These are phyloP conservation scores for Entomortierella lignicola DNA, from an alignment of 192 early-diverging fungal genomes.

Conservation along the genomic window DNA sequence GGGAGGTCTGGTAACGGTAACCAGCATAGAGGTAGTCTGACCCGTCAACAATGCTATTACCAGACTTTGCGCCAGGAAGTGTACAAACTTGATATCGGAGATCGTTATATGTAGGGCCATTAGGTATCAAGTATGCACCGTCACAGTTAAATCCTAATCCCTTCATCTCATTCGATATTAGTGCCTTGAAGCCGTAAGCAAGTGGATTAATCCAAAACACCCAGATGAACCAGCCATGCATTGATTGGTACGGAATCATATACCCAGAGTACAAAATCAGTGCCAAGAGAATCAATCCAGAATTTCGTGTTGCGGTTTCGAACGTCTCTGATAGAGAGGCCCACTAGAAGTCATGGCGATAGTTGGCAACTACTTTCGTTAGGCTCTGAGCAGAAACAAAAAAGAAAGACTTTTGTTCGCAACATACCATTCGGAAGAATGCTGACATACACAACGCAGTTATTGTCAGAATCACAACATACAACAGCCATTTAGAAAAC, in stretches of 20 bases:
- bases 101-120: constrained; percentile 51
- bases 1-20: constrained; percentile 65
- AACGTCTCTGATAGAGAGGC: constrained; percentile 62
- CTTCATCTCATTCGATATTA: constrained; percentile 71
- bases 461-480: constrained; percentile 64
- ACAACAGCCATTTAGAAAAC: constrained; percentile 68
- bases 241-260: constrained; percentile 66
- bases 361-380: neutral
- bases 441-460: constrained; percentile 66
- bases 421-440: constrained; percentile 65
- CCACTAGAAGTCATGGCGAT: constrained; percentile 21
- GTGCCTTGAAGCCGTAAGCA: constrained; percentile 66
- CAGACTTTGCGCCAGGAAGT: constrained; percentile 68
- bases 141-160: constrained; percentile 61
- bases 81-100: constrained; percentile 67
- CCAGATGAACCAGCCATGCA: constrained; percentile 75
- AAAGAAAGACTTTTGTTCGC: neutral
- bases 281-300: constrained; percentile 64
- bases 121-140: constrained; percentile 38
- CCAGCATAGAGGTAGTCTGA: constrained; percentile 67
- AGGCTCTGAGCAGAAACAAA: neutral
- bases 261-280: constrained; percentile 71
- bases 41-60: constrained; percentile 66
- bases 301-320: constrained; percentile 62
- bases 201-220: constrained; percentile 75